Evolutionary conservation across 805 yeast genomes (phyloP).

Genomic region (Cyberlindnera mississippiensis): DNA sequence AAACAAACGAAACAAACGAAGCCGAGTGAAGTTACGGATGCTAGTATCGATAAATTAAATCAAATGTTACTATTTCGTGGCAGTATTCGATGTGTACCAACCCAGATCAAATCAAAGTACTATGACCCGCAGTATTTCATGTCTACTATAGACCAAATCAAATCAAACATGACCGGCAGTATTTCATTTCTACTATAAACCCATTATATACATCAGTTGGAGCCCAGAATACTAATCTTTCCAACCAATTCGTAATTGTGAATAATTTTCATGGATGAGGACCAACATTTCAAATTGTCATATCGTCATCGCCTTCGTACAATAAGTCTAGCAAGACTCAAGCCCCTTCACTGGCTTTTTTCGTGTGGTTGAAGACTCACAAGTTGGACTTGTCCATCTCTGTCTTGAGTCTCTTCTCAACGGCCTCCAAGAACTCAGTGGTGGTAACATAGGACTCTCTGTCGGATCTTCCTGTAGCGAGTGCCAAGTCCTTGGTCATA

Average conservation of each 20-base stretch:
- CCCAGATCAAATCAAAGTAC: background rate
- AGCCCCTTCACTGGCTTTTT: no score
- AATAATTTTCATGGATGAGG: conserved; percentile 3
- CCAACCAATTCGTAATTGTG: conserved; percentile 1
- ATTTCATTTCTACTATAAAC: conserved; percentile 25
- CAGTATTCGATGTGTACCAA: no score
- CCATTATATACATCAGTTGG: conserved; percentile 3
- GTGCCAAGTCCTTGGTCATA: conserved; percentile 96
- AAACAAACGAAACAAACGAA: background rate
- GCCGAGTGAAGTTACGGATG: no score
- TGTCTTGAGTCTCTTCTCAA: conserved; percentile 54
- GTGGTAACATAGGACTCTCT: conserved; percentile 84
- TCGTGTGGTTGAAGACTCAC: no score
- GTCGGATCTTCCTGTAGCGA: conserved; percentile 82
- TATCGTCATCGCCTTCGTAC: background rate
- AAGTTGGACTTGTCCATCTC: conserved; percentile 24
- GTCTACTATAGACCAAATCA: conserved; percentile 23
- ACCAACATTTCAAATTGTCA: conserved; percentile 10
- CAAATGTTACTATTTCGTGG: no score
- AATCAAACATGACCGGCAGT: conserved; percentile 22
- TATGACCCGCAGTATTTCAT: conserved; percentile 27
- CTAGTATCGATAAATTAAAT: no score
- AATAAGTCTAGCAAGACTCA: no score
- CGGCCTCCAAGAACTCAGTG: conserved; percentile 84
- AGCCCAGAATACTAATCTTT: no score